These are phyloP conservation scores for Hyaloscypha variabilis DNA, from an alignment of 495 filamentous ascomycete species.

Conservation along the genomic window DNA sequence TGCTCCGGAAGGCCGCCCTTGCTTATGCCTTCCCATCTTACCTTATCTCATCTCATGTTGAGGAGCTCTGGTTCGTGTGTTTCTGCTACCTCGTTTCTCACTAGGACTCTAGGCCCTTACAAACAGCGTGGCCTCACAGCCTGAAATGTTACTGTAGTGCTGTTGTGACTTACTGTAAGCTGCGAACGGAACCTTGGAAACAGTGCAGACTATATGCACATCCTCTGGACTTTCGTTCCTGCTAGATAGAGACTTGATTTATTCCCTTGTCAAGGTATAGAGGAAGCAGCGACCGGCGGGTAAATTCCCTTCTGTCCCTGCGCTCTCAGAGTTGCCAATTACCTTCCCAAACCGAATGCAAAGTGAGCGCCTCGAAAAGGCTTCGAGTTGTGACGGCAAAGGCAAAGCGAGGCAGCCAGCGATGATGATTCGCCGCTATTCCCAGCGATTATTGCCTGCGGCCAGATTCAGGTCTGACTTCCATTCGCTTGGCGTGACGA, in stretches of 20 bases:
- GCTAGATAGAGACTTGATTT: neutral
- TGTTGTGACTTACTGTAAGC: no score
- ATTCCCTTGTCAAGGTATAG: neutral
- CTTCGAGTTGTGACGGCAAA: neutral
- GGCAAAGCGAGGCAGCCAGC: neutral
- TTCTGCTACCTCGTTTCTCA: no score
- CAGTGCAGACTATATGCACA: no score
- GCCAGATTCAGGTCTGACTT: neutral
- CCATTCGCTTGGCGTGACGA: constrained; percentile 5
- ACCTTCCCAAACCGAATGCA: neutral
- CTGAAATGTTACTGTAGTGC: no score
- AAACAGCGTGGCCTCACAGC: no score
- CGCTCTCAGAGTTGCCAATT: neutral
- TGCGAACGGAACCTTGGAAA: no score
- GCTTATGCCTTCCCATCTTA: no score
- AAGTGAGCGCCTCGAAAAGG: neutral
- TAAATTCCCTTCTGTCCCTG: neutral
- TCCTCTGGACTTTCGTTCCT: no score
- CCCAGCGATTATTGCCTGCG: neutral
- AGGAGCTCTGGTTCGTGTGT: no score
- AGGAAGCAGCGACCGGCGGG: neutral
- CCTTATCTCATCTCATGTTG: no score
- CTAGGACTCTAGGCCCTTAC: no score
- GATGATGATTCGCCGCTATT: neutral
- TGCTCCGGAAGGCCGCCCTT: no score